phyloP scores from a whole-genome alignment of 2,329 filamentous ascomycete species.

The Alternaria gansuensis region DNA sequence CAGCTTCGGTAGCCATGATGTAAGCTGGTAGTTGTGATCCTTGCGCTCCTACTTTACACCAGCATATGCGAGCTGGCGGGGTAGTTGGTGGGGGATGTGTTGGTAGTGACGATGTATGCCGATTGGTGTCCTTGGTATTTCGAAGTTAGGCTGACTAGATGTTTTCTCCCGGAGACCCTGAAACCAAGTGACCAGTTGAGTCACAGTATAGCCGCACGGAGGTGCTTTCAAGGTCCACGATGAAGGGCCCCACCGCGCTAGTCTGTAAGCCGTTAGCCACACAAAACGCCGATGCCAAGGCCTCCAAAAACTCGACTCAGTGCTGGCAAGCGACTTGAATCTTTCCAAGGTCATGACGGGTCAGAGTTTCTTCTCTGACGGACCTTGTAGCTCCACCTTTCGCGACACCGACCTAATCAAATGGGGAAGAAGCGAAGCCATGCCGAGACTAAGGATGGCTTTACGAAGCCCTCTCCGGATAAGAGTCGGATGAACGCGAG shows the following conservation, averaged over 20 bases:
- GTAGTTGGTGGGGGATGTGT: conserved; percentile 18
- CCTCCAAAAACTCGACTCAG: conserved; percentile 23
- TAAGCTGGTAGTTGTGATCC: conserved; percentile 11
- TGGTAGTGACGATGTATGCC: conserved; percentile 6
- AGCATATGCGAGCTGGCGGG: conserved; percentile 25
- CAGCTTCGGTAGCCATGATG: conserved; percentile 39
- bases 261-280: conserved; percentile 30
- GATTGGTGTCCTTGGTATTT: not conserved
- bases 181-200: conserved; percentile 31
- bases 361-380: conserved; percentile 52
- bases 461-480: conserved; percentile 49
- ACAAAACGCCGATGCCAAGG: conserved; percentile 29
- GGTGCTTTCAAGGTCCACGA: conserved; percentile 30
- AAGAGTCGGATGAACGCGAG: conserved; percentile 42
- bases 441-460: conserved; percentile 54
- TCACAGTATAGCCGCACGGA: conserved; percentile 34
- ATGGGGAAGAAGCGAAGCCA: conserved; percentile 55
- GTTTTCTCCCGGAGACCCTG: conserved; percentile 6
- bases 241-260: conserved; percentile 27
- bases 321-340: conserved; percentile 28
- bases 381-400: conserved; percentile 43
- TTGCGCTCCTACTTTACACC: conserved; percentile 18
- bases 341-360: conserved; percentile 47
- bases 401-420: conserved; percentile 45
- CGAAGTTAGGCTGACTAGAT: not conserved